Evolutionary conservation across 257 asterid genomes (phyloP).

Genomic region (Osmanthus fragrans): DNA sequence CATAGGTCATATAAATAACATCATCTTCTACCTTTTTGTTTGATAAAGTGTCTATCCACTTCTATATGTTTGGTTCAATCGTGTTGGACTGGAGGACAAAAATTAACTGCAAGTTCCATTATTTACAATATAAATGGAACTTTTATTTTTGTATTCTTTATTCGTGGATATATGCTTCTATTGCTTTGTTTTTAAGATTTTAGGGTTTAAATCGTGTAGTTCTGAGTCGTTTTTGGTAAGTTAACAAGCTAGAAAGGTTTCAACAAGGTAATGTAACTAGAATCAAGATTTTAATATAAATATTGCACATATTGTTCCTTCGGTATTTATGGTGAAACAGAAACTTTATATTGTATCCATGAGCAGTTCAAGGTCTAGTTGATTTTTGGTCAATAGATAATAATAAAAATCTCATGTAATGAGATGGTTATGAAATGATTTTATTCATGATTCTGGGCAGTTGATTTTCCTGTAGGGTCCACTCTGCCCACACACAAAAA

Average conservation of each 20-base stretch:
- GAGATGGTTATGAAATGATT: neutral
- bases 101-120: neutral
- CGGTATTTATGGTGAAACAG: neutral
- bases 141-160: neutral
- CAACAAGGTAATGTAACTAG: neutral
- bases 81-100: neutral
- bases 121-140: neutral
- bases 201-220: neutral
- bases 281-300: neutral
- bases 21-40: too few species aligned
- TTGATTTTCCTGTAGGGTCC: neutral
- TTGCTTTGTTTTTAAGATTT: neutral
- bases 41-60: too few species aligned
- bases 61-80: too few species aligned
- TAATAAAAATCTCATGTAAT: neutral
- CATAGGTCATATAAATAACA: too few species aligned
- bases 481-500: neutral
- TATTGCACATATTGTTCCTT: neutral
- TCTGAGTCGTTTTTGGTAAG: neutral
- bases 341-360: neutral
- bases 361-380: too few species aligned
- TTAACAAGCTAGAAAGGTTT: neutral
- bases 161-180: neutral
- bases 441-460: neutral
- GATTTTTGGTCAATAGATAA: neutral